Percentiles rank a stretch among this genome's conserved stretches.
These are phyloP conservation scores for Leishmania tropica DNA, from an alignment of 208 protist species.

Conservation along the genomic window DNA sequence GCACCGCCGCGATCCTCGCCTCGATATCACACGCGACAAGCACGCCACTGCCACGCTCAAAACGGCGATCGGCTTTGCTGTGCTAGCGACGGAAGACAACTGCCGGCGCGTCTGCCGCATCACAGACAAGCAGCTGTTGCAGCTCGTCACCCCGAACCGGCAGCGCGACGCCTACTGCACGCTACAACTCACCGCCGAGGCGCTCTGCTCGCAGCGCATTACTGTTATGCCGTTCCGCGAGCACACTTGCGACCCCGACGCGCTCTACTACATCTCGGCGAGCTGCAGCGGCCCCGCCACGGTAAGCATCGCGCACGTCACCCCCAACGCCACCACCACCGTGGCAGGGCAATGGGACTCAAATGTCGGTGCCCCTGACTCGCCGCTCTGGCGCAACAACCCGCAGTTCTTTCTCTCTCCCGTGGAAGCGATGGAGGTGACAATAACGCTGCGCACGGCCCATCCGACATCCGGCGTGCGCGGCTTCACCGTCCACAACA, in stretches of 20 bases:
- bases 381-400: slow-evolving; percentile 83
- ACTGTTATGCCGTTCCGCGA: slow-evolving; percentile 54
- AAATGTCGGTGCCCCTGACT: slow-evolving; percentile 50
- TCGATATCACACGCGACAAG: slow-evolving; percentile 56
- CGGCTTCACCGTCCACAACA: slow-evolving; percentile 81
- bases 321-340: slow-evolving; percentile 30
- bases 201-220: slow-evolving; percentile 17
- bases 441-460: slow-evolving; percentile 40
- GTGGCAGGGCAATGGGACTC: slow-evolving; percentile 64
- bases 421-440: slow-evolving; percentile 64
- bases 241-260: slow-evolving; percentile 28
- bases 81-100: slow-evolving; percentile 66
- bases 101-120: slow-evolving; percentile 40
- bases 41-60: slow-evolving; percentile 52
- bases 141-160: slow-evolving; percentile 19
- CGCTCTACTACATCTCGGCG: slow-evolving; percentile 42
- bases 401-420: slow-evolving; percentile 85
- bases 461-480: slow-evolving; percentile 24
- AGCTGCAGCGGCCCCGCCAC: slow-evolving; percentile 25
- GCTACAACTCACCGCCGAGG: slow-evolving; percentile 11
- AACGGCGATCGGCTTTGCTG: slow-evolving; percentile 57
- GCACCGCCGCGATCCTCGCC: slow-evolving; percentile 76
- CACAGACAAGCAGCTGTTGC: slow-evolving; percentile 41
- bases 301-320: slow-evolving; percentile 37
- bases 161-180: slow-evolving; percentile 38